Base-by-base conservation (phyloP, 192 early-diverging fungal genomes). In the Linderina pennispora region DNA sequence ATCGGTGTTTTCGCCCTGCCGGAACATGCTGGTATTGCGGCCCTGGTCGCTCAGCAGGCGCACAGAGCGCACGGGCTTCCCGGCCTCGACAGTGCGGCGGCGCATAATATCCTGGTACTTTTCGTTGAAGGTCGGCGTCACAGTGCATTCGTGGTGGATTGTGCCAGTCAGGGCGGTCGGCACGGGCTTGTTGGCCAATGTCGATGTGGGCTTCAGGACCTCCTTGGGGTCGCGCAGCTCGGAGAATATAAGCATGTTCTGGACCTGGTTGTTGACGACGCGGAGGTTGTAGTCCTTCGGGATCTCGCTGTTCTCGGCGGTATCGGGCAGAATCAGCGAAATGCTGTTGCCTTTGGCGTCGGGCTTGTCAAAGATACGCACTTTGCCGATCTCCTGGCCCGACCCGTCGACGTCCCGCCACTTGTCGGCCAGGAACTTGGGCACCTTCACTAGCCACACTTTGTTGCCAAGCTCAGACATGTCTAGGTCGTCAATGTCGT, bases 401-500 rank as follows among this genome's bases (percentile, higher is more conserved):
- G 82, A 79, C 40, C 84, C 57, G 43, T 80, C 74, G 14, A 81
- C 59, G 35, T 56, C 45, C 33, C 76, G 74, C 94, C 94, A 97
- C 48, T 81, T 80, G 4, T 92, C 84, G 1, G 90, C 90, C 43
- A 97, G 56, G 54, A 94, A 94, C 43, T 76, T 78, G 4, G 94
- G 94, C 15, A 97, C 84, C 60, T 98, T 98, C 24, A 96, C 91
- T 7, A 96, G 80, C 93, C 93, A 96, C 14, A 90, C 83, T 59
- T 91, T 88, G 36, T 75, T 84, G 1, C 67, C 78, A 9, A 81
- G 53, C 21, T 81, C 75, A 15, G 79, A 62, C 50, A 88, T 58
- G 40, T 82, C 74, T n/a, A 90, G 55, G 25, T 87, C 88, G 8
- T 62, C 80, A 32, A 86, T 82, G 16, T 90, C 86, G 35, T 84